Percentiles rank a stretch among this genome's conserved stretches.
phyloP scores from a whole-genome alignment of 169 alveolate genomes.

The Plasmodium inui region DNA sequence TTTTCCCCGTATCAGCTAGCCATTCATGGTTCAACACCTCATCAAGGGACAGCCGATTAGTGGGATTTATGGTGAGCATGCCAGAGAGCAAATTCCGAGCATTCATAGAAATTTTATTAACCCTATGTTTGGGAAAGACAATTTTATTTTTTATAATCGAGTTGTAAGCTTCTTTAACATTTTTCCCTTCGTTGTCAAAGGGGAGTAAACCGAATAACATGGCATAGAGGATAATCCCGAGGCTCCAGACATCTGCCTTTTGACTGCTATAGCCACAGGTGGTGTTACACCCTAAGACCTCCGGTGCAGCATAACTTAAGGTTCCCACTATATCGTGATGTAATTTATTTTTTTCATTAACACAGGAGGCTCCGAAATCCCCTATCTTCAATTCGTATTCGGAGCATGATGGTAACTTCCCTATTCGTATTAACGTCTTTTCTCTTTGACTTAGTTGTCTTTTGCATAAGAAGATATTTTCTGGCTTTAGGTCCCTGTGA shows the following conservation, averaged over 20 bases:
- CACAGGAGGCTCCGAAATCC: conserved; percentile 93
- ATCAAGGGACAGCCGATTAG: conserved; percentile 76
- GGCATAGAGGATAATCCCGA: conserved; percentile 97
- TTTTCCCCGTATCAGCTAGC: conserved; percentile 74
- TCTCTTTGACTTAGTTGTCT: conserved; percentile 68
- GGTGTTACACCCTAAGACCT: conserved; percentile 84
- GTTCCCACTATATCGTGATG: conserved; percentile 86
- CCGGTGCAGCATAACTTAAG: conserved; percentile 89
- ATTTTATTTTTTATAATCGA: conserved; percentile 75
- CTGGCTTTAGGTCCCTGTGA: conserved; percentile 95
- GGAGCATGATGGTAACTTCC: conserved; percentile 87
- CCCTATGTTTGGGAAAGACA: conserved; percentile 70
- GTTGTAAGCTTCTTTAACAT: conserved; percentile 78
- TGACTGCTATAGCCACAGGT: conserved; percentile 92
- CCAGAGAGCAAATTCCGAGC: conserved; percentile 63
- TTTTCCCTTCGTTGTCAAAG: conserved; percentile 91
- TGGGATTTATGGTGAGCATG: conserved; percentile 80
- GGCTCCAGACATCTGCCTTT: conserved; percentile 97
- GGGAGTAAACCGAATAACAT: conserved; percentile 97
- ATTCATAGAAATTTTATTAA: conserved; percentile 44
- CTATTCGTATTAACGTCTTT: conserved; percentile 70
- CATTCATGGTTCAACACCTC: conserved; percentile 80
- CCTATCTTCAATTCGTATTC: conserved; percentile 92
- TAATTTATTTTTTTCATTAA: conserved; percentile 56
- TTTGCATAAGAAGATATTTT: conserved; percentile 90